Percentiles rank a stretch among this genome's conserved stretches.
phyloP scores from a whole-genome alignment of 1,284 basidiomycete genomes.

The Ganoderma multipileum region DNA sequence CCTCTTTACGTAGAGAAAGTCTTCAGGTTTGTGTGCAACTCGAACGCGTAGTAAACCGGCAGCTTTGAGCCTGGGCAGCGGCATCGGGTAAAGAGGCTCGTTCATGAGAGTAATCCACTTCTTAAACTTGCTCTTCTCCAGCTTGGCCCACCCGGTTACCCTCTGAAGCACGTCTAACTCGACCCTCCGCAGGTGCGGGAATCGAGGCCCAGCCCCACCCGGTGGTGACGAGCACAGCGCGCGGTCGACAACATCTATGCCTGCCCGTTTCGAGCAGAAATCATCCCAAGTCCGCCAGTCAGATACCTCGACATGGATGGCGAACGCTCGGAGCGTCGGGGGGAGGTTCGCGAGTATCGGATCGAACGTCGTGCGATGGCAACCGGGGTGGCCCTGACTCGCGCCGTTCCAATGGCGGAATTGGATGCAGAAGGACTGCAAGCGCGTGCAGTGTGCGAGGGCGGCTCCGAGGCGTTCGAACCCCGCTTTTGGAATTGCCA shows the following conservation, averaged over 20 bases:
- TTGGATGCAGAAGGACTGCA: neutral
- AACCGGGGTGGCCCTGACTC: neutral
- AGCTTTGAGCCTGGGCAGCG: neutral
- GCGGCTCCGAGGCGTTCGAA: too few species aligned
- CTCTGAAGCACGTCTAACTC: neutral
- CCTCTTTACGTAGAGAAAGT: too few species aligned
- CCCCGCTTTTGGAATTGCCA: too few species aligned
- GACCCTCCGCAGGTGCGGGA: neutral
- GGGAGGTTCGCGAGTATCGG: neutral
- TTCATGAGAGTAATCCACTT: too few species aligned
- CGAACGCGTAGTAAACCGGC: neutral
- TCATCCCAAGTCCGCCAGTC: neutral
- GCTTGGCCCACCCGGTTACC: too few species aligned
- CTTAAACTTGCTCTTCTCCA: too few species aligned
- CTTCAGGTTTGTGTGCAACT: too few species aligned
- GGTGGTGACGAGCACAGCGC: neutral
- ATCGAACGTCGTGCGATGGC: neutral
- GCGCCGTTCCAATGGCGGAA: too few species aligned
- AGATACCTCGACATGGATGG: neutral
- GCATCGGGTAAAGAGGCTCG: too few species aligned
- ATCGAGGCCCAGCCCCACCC: too few species aligned
- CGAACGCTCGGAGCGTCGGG: neutral
- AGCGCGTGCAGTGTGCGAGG: neutral
- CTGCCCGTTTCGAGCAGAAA: neutral
- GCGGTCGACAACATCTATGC: neutral